Evolutionary conservation across 2,329 filamentous ascomycete species (phyloP).

Genomic region (Diaporthe helianthi): DNA sequence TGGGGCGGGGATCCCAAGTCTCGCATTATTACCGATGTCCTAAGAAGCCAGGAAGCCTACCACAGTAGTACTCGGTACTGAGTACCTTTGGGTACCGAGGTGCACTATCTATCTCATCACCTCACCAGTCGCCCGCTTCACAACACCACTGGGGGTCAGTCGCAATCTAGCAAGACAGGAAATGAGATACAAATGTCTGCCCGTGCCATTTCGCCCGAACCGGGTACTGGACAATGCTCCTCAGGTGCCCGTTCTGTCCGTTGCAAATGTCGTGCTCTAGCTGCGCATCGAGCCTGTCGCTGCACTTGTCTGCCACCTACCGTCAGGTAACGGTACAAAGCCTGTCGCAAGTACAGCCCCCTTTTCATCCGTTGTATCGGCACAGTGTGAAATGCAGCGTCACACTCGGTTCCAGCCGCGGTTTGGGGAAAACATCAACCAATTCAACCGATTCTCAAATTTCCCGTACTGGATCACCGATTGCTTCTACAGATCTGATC

Average conservation of each 20-base stretch:
- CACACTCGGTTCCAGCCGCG: background rate
- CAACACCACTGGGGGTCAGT: background rate
- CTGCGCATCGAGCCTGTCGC: slow-evolving; percentile 1
- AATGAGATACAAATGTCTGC: background rate
- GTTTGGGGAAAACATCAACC: background rate
- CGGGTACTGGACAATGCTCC: background rate
- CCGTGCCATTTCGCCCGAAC: background rate
- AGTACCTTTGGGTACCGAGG: too few species aligned
- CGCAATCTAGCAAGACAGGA: background rate
- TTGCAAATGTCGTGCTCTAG: slow-evolving; percentile 5
- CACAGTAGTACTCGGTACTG: too few species aligned
- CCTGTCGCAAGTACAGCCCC: slow-evolving; percentile 18
- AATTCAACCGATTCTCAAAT: background rate
- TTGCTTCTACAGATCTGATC: background rate
- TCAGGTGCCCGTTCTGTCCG: background rate
- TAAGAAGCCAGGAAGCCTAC: too few species aligned
- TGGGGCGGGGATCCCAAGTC: slow-evolving; percentile 15
- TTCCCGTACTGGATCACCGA: background rate
- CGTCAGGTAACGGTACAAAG: slow-evolving; percentile 15
- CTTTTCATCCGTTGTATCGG: slow-evolving; percentile 8
- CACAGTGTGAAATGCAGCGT: background rate
- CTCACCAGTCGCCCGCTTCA: background rate
- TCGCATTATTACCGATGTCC: slow-evolving; percentile 13
- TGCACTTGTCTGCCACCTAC: background rate
- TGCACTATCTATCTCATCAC: background rate